phyloP scores from a whole-genome alignment of 1,139 yeast genomes.

The Pichia sp. region DNA sequence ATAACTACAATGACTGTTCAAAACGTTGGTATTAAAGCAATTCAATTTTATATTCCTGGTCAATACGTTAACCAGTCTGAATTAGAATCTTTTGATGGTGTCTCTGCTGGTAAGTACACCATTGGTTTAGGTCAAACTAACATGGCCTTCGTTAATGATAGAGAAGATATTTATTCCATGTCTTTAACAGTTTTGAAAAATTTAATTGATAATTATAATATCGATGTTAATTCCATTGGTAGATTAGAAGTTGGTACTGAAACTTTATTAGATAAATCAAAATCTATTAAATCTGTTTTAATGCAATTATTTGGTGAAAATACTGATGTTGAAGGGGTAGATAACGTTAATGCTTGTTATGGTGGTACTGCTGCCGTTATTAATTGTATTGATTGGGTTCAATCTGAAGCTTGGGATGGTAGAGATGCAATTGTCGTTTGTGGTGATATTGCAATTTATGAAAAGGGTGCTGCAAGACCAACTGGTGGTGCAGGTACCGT shows the following conservation, averaged over 20 bases:
- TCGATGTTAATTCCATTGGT: conserved; percentile 79
- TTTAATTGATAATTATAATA: conserved; percentile 70
- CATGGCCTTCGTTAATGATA: conserved; percentile 95
- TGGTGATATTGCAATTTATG: conserved; percentile 97
- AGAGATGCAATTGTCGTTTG: conserved; percentile 95
- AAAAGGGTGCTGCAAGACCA: conserved; percentile 97
- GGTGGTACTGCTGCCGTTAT: conserved; percentile 97
- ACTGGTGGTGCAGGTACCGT: conserved; percentile 99
- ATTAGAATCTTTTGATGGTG: conserved; percentile 76
- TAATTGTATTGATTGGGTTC: conserved; percentile 93
- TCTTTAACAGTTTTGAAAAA: conserved; percentile 75
- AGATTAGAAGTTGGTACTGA: conserved; percentile 98
- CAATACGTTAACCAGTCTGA: conserved; percentile 84
- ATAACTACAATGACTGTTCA: conserved; percentile 34
- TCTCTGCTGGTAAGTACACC: conserved; percentile 93
- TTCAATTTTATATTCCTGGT: conserved; percentile 84
- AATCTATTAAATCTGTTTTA: conserved; percentile 91
- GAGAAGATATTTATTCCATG: conserved; percentile 95
- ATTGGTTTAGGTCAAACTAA: conserved; percentile 98
- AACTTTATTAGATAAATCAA: conserved; percentile 92
- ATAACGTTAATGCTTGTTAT: conserved; percentile 95
- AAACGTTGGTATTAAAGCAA: conserved; percentile 94
- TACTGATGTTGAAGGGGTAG: conserved; percentile 91
- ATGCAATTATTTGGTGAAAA: conserved; percentile 92
- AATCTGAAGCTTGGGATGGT: conserved; percentile 97